phyloP scores from a whole-genome alignment of 2,329 filamentous ascomycete genomes.

The Talaromyces verruculosus region DNA sequence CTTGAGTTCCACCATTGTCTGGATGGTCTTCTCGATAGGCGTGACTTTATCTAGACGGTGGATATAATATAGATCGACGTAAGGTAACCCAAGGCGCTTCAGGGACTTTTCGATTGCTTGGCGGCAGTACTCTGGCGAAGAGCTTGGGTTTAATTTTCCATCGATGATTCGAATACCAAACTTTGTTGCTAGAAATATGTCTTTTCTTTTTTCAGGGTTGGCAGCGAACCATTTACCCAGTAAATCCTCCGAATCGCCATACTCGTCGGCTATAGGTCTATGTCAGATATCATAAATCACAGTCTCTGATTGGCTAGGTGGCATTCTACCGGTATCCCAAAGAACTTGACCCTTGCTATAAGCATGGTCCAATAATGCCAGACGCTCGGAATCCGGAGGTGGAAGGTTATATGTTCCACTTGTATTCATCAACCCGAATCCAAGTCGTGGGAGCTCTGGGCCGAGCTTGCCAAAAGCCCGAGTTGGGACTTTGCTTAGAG shows the following conservation, averaged over 20 bases:
- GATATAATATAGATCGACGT: slow-evolving; percentile 71
- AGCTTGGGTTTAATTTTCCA: slow-evolving; percentile 67
- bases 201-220: slow-evolving; percentile 41
- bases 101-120: slow-evolving; percentile 63
- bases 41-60: slow-evolving; percentile 58
- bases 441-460: slow-evolving; percentile 24
- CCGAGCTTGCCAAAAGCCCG: slow-evolving; percentile 25
- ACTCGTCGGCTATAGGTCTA: slow-evolving; percentile 30
- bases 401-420: slow-evolving; percentile 28
- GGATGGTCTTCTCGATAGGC: slow-evolving; percentile 50
- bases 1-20: slow-evolving; percentile 39
- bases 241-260: slow-evolving; percentile 48
- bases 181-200: slow-evolving; percentile 56
- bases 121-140: slow-evolving; percentile 58
- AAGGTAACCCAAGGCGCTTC: slow-evolving; percentile 64
- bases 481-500: slow-evolving; percentile 13
- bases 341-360: slow-evolving; percentile 41
- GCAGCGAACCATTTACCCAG: slow-evolving; percentile 49
- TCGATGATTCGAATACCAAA: slow-evolving; percentile 62
- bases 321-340: slow-evolving; percentile 37
- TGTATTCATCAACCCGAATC: slow-evolving; percentile 23
- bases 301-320: neutral
- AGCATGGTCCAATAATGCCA: slow-evolving; percentile 46
- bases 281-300: neutral
- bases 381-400: slow-evolving; percentile 41